A percentile compares a stretch with the other conserved stretches of the same genome.
These are phyloP conservation scores for Lachnum nothofagi DNA, from an alignment of 2,329 filamentous ascomycete species.

Conservation along the genomic window DNA sequence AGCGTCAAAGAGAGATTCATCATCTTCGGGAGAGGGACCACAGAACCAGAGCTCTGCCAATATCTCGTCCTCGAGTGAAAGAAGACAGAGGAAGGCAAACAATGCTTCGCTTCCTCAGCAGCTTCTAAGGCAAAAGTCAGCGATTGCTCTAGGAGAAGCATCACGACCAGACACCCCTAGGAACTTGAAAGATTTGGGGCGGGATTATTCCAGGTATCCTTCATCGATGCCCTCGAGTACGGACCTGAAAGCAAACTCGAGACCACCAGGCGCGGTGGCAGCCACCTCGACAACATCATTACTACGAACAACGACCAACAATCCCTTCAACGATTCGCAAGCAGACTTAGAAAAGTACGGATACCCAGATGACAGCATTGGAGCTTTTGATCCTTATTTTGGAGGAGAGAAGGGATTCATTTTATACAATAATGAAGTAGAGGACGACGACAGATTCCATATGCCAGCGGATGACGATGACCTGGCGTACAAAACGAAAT, in stretches of 20 bases:
- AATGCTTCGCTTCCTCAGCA: conserved; percentile 18
- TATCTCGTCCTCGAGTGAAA: conserved; percentile 1
- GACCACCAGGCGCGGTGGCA: conserved; percentile 1
- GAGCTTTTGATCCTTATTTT: conserved; percentile 39
- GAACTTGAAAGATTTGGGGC: conserved; percentile 25
- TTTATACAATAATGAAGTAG: conserved; percentile 45
- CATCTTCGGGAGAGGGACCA: conserved; percentile 18
- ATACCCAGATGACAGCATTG: conserved; percentile 45
- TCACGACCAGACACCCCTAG: conserved; percentile 16
- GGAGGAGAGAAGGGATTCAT: conserved; percentile 36
- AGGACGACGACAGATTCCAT: conserved; percentile 51
- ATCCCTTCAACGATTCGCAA: conserved; percentile 23
- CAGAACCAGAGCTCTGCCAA: conserved; percentile 6
- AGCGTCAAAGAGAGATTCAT: conserved; percentile 13
- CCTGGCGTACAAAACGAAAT: conserved; percentile 35
- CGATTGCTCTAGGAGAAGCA: conserved; percentile 7
- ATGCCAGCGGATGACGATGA: conserved; percentile 48
- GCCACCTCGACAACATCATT: conserved; percentile 7
- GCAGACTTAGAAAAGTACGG: conserved; percentile 34
- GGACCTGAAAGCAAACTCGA: conserved; percentile 2
- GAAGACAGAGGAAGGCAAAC: conserved; percentile 10
- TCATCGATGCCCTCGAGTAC: conserved; percentile 10
- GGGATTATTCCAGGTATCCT: conserved; percentile 32
- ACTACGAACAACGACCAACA: conserved; percentile 17
- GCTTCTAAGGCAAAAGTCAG: conserved; percentile 22